Evolutionary conservation across 2,329 filamentous ascomycete genomes (phyloP), one percentile per base, ranked within the genome.

Genomic region (Nannizziopsis barbatae): DNA sequence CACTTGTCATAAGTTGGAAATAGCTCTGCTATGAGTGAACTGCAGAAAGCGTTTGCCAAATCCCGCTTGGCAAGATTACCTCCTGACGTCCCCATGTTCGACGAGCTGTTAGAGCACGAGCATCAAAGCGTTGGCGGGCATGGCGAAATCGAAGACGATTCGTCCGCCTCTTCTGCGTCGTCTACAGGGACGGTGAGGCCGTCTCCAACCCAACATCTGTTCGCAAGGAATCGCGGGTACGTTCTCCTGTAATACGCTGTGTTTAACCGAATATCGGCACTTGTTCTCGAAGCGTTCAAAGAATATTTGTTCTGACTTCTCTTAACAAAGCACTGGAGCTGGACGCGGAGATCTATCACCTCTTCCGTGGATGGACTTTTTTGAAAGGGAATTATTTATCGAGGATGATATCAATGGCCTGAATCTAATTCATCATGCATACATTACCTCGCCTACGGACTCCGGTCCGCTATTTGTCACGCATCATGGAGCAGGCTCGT

Each of bases 401-500:
- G 60, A 65, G 15, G 57, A 62, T 38, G 58, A 65, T 20, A 62
- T 64, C 31, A 56, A 61, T 33, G 61, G 57, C 15, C 53, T 65
- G 33, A 64, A 69, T 17, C 76, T 86, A 37, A 77, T 73, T 45
- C 84, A 89, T 61, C 92, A 98, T 70, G 85, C 79, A 50, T 96
- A 96, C 65, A 73, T 96, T 38, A 95, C 81, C 15, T 87, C 88
- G 0, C 89, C 90, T 1, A 60, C 63, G 1, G 80, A 75, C 33
- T 75, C 76, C 52, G 86, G 84, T 0, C 88, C 90, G 0, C 72
- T 98, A 4, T 89, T 98, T 65, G 83, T 96, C 51, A 86, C 85
- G 68, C 92, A 98, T 62, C 92, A 98, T 67, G 92, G 92, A 35
- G 92, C 86, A 36, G 92, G 92, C 12, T 94, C 89, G 3, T 95